Percentiles rank a stretch among this genome's conserved stretches.
phyloP scores from a whole-genome alignment of 495 filamentous ascomycete genomes.

The Neurospora cerealis region DNA sequence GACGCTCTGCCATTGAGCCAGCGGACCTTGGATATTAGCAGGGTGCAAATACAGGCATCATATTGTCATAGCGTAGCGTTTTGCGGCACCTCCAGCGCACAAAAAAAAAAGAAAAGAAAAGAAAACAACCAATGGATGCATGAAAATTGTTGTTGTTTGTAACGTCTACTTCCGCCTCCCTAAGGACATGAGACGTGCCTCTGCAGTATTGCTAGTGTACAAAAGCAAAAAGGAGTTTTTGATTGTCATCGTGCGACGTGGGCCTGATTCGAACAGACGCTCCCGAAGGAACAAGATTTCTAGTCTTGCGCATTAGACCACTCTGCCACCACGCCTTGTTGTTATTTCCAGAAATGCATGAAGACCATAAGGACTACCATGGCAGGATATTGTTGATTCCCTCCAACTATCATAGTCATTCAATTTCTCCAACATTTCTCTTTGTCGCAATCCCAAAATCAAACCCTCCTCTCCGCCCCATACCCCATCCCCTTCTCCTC shows the following conservation, averaged over 20 bases:
- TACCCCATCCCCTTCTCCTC: neutral
- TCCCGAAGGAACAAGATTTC: neutral
- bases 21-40: neutral
- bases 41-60: neutral
- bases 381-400: neutral
- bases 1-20: neutral
- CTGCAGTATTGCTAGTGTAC: neutral
- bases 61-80: neutral
- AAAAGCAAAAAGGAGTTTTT: neutral
- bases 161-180: neutral
- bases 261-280: neutral
- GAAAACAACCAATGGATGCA: neutral
- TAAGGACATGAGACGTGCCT: neutral
- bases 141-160: neutral
- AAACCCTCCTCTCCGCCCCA: neutral
- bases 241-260: neutral
- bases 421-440: neutral
- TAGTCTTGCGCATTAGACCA: neutral
- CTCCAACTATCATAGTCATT: neutral
- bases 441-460: neutral
- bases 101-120: neutral
- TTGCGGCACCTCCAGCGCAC: neutral
- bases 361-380: neutral
- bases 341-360: neutral
- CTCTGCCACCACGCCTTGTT: neutral